Base-by-base conservation (phyloP, 331 rosid genomes). In the Malus hybrid region DNA sequence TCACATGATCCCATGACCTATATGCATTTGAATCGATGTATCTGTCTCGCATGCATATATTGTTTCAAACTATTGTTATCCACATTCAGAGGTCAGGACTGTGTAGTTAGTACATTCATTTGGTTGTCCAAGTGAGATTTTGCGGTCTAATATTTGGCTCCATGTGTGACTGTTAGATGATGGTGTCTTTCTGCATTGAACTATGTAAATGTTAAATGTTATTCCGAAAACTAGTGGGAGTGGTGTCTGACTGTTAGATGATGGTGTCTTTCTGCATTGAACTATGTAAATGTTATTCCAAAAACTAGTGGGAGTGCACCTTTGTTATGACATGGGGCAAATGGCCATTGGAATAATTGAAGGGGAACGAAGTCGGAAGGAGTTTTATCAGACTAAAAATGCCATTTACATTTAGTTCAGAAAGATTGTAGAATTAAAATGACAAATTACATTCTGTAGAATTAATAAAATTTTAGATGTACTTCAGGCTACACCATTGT, bases 401-500 rank as follows among this genome's bases (percentile, higher is more conserved):
- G 56, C 18, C 27, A 16, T 12, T 60, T 57, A 59, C n/a, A 56
- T 73, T 36, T 19, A 42, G 63, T 6, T 29, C 2, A 10, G 14
- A 70, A 39, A 10, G 28, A 39, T 19, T 2, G 39, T 27, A 24
- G 59, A 60, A 18, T 73, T 39, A 13, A 29, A 32, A 65, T 33
- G 13, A 2, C 5, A 4, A 56, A n/a, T 66, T 34, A 31, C 52
- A 19, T 56, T 70, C 24, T 73, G 59, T 69, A 4, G 71, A 69
- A 55, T 55, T 69, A 20, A 79, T 56, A 65, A 76, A 70, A 33
- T 42, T 79, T 50, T 76, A 33, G 63, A 76, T 80, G 70, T 65
- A 33, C 27, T 78, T 56, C 80, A 89, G 94, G 91, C 87, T 80
- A 84, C 97, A 81, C 90, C 97, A 12, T 84, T 91, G 71, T 67